Evolutionary conservation across 1,139 yeast species (phyloP).

Genomic region (Taphrina deformans): DNA sequence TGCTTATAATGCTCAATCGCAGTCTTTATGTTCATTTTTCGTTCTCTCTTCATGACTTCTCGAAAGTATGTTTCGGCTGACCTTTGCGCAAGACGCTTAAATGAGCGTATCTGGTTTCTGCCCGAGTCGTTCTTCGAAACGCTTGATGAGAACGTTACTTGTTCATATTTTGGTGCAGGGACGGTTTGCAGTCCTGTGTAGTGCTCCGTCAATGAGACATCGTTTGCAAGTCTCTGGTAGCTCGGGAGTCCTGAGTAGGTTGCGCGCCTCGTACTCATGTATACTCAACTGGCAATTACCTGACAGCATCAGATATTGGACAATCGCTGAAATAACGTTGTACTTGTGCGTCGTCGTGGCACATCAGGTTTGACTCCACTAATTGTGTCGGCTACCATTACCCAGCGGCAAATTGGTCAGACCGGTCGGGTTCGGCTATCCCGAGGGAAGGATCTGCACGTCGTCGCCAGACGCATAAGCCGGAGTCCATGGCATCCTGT

Average conservation of each 20-base stretch:
- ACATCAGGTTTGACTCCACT: neutral
- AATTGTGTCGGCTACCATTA: neutral
- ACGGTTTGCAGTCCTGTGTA: constrained; percentile 7
- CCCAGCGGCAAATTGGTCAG: too few species aligned
- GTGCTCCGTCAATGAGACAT: constrained; percentile 1
- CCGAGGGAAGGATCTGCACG: neutral
- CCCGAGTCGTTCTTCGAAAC: neutral
- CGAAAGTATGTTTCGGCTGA: constrained; percentile 15
- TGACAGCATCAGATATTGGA: too few species aligned
- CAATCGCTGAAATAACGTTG: neutral
- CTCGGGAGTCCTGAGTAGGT: constrained; percentile 1
- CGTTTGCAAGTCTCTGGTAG: neutral
- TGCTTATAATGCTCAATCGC: constrained; percentile 6
- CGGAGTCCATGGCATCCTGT: neutral
- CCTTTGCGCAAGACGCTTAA: constrained; percentile 5
- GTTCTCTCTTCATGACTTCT: constrained; percentile 1
- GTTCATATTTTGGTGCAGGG: constrained; percentile 17
- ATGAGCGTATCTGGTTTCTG: too few species aligned
- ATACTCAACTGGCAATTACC: too few species aligned
- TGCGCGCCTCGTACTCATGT: neutral
- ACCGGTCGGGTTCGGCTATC: too few species aligned
- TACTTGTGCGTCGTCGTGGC: neutral
- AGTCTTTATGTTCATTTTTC: neutral
- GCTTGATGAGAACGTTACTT: neutral
- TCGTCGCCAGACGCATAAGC: too few species aligned